Evolutionary conservation across 2,329 filamentous ascomycete genomes (phyloP).

Genomic region (Fusarium mangiferae): DNA sequence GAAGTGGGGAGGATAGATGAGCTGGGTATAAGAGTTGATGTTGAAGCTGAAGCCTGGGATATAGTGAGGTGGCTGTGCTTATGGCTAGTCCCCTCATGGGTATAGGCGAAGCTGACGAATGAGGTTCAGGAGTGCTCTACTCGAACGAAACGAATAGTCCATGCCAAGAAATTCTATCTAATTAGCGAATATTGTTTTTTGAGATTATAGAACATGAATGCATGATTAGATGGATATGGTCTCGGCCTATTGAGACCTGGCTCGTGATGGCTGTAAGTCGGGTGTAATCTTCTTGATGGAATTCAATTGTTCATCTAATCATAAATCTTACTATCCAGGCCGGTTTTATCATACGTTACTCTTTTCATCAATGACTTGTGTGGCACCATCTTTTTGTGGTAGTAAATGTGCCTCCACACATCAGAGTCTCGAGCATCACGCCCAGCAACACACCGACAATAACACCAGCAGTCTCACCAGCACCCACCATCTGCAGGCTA

Average conservation of each 20-base stretch:
- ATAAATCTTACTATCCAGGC: neutral
- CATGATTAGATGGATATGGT: neutral
- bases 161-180: neutral
- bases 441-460: constrained; percentile 43
- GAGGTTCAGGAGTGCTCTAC: neutral
- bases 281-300: rapidly evolving
- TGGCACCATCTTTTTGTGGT: constrained; percentile 45
- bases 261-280: rapidly evolving
- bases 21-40: neutral
- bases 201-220: too few species aligned
- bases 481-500: constrained; percentile 43
- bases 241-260: neutral
- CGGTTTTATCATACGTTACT: rapidly evolving
- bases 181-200: neutral
- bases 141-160: neutral
- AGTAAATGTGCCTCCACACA: constrained; percentile 33
- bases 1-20: neutral
- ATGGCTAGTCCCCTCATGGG: constrained; percentile 1
- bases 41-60: neutral
- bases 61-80: constrained; percentile 35
- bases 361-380: constrained; percentile 16
- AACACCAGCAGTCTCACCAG: constrained; percentile 45
- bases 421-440: constrained; percentile 36
- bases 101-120: constrained; percentile 8
- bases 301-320: neutral